phyloP scores from a whole-genome alignment of 768 basidiomycete species.

The Tephrocybe rancida region DNA sequence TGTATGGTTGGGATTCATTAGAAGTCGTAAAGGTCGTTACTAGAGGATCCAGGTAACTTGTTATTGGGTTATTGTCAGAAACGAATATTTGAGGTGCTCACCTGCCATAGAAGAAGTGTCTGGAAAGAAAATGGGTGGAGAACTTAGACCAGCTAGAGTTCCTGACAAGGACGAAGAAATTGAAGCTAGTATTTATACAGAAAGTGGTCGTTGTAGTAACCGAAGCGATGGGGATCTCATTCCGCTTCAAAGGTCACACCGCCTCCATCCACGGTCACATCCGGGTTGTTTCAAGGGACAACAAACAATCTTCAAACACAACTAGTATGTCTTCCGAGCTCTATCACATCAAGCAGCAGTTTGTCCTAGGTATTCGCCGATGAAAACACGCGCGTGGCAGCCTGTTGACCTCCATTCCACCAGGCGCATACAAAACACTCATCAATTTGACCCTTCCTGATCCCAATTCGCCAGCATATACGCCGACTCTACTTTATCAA shows the following conservation, averaged over 20 bases:
- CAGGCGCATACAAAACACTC: conserved; percentile 73
- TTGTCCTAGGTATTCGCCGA: conserved; percentile 60
- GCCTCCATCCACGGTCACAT: background rate
- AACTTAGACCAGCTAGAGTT: conserved; percentile 35
- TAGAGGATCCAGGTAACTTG: background rate
- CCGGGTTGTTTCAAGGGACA: conserved; percentile 12
- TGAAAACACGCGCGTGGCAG: background rate
- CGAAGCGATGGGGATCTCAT: background rate
- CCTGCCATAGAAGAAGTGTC: conserved; percentile 19
- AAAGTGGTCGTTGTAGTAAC: conserved; percentile 15
- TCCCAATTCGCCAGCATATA: conserved; percentile 63
- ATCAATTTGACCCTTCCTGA: conserved; percentile 58
- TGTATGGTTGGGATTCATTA: conserved; percentile 11
- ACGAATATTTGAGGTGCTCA: conserved; percentile 3
- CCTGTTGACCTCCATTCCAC: background rate
- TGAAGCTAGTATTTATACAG: conserved; percentile 10
- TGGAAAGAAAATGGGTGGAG: conserved; percentile 13
- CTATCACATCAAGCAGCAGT: conserved; percentile 75
- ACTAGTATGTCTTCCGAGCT: conserved; percentile 49
- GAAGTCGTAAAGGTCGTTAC: conserved; percentile 20
- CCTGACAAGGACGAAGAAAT: conserved; percentile 14
- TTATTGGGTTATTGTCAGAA: background rate
- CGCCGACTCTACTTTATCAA: conserved; percentile 70
- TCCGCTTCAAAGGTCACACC: conserved; percentile 6
- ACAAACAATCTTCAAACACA: conserved; percentile 7